Conservation (phyloP, 768 basidiomycete genomes). For the Tubosaeta sp. region DNA sequence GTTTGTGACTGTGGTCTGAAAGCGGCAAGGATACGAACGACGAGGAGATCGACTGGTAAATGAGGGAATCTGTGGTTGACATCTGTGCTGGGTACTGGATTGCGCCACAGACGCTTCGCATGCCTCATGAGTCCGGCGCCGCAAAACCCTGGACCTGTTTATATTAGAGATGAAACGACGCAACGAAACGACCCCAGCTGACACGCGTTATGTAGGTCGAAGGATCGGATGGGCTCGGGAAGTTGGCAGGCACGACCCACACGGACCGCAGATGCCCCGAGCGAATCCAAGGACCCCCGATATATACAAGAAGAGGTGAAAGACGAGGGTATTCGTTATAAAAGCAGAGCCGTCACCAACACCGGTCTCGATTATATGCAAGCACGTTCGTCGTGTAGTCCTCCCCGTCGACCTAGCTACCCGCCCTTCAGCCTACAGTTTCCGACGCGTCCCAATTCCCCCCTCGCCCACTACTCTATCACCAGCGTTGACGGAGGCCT, state of each 20-base stretch:
- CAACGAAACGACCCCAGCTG: no score
- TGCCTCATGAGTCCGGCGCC: constrained; percentile 15
- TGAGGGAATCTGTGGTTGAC: constrained; percentile 4
- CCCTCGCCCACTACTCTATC: constrained; percentile 17
- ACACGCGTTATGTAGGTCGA: not conserved
- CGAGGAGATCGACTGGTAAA: not conserved
- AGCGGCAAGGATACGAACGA: not conserved
- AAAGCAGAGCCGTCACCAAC: constrained; percentile 16
- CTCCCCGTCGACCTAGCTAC: constrained; percentile 15
- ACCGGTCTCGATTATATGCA: constrained; percentile 28
- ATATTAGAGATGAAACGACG: not conserved
- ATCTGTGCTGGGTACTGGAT: not conserved
- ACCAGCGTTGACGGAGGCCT: constrained; percentile 5
- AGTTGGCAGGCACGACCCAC: no score
- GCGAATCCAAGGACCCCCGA: constrained; percentile 16
- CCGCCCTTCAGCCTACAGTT: constrained; percentile 12
- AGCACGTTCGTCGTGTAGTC: constrained; percentile 31
- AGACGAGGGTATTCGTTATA: constrained; percentile 24
- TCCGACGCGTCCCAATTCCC: constrained; percentile 16
- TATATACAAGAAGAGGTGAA: constrained; percentile 26
- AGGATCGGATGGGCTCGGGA: no score
- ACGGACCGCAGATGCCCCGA: no score
- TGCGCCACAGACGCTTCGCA: not conserved
- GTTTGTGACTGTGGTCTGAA: no score
- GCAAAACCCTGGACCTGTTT: constrained; percentile 1